phyloP scores from a whole-genome alignment of 1,139 yeast species.

The Hansenula sp. region DNA sequence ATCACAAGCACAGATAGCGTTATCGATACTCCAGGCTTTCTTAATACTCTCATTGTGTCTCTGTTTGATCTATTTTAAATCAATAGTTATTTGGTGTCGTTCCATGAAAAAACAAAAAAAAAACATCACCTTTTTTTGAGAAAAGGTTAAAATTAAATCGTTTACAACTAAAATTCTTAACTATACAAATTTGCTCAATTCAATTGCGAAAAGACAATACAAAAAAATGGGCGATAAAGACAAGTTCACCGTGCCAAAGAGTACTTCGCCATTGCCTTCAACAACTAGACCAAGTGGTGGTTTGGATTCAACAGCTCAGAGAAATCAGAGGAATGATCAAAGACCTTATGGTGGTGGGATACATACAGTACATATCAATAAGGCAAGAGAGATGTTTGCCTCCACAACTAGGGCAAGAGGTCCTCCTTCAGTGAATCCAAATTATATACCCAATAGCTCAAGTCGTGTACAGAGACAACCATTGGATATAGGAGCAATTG shows the following conservation, averaged over 20 bases:
- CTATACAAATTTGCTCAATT: background rate
- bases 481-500: conserved; percentile 4
- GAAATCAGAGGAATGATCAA: background rate
- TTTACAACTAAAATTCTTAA: too few species aligned
- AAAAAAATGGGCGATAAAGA: background rate
- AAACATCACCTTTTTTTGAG: background rate
- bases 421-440: conserved; percentile 30
- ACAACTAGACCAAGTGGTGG: background rate
- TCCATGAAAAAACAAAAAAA: background rate
- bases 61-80: too few species aligned
- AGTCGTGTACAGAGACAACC: conserved; percentile 1
- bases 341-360: conserved; percentile 31
- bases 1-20: conserved; percentile 8
- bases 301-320: background rate
- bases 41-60: conserved; percentile 6
- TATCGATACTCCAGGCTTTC: conserved; percentile 8
- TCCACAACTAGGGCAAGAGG: conserved; percentile 27
- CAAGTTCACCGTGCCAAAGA: background rate
- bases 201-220: background rate
- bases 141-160: background rate
- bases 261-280: background rate
- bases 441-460: conserved; percentile 8
- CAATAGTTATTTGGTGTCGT: background rate
- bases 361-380: conserved; percentile 50
- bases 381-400: conserved; percentile 61